Conservation (phyloP, 2,329 filamentous ascomycete species). For the Nothophaeocryptopus gaeumannii region DNA sequence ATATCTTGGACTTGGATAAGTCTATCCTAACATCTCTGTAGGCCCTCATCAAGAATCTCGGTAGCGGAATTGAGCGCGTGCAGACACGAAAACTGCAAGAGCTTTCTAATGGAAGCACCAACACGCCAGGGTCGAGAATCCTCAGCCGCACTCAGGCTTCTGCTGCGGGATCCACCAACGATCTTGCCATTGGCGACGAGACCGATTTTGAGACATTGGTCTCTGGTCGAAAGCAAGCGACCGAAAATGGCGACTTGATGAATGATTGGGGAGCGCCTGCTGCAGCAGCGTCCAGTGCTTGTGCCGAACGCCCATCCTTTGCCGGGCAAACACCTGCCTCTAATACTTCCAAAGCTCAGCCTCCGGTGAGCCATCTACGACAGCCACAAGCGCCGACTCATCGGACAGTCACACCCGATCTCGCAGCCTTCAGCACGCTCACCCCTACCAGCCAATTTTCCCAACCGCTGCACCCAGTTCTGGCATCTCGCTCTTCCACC, state of each 20-base stretch:
- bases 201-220: constrained; percentile 88
- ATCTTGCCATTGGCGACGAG: constrained; percentile 56
- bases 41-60: constrained; percentile 77
- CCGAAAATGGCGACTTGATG: constrained; percentile 39
- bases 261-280: constrained; percentile 40
- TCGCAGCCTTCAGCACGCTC: constrained; percentile 34
- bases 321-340: constrained; percentile 42
- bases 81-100: constrained; percentile 87
- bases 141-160: constrained; percentile 66
- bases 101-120: constrained; percentile 55
- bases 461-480: constrained; percentile 38
- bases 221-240: constrained; percentile 62
- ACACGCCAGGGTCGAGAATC: constrained; percentile 48
- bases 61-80: constrained; percentile 78
- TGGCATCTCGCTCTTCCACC: constrained; percentile 28
- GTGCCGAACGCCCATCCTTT: constrained; percentile 45
- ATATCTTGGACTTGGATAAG: too few relatives aligned
- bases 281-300: constrained; percentile 11
- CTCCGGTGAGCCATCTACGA: constrained; percentile 9
- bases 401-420: constrained; percentile 37
- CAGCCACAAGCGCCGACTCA: constrained; percentile 15
- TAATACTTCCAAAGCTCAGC: not conserved
- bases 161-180: constrained; percentile 49
- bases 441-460: constrained; percentile 40
- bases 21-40: too few relatives aligned